Percentiles rank a stretch among this genome's conserved stretches.
phyloP scores from a whole-genome alignment of 2,329 filamentous ascomycete species.

The Eutypa lata region DNA sequence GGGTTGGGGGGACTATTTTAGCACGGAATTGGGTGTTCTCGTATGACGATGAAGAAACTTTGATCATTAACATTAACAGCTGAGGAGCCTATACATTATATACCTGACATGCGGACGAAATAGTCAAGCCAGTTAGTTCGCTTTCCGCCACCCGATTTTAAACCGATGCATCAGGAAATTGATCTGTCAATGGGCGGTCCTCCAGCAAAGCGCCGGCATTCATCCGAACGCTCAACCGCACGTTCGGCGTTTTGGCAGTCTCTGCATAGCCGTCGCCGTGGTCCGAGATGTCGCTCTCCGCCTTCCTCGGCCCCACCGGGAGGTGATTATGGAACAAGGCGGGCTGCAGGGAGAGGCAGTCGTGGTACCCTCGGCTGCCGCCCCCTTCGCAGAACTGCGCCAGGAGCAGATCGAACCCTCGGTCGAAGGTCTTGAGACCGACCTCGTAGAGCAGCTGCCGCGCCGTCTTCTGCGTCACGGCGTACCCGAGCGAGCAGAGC shows the following conservation, averaged over 20 bases:
- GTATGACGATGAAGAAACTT: too few species aligned
- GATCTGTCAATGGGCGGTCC: too few species aligned
- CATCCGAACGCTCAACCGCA: slow-evolving; percentile 36
- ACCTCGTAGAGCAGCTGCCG: slow-evolving; percentile 38
- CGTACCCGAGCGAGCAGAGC: slow-evolving; percentile 39
- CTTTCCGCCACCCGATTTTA: too few species aligned
- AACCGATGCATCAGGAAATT: too few species aligned
- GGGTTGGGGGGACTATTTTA: too few species aligned
- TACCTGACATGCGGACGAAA: too few species aligned
- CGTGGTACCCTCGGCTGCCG: slow-evolving; percentile 28
- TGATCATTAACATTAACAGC: too few species aligned
- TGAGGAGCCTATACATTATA: too few species aligned
- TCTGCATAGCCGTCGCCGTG: slow-evolving; percentile 26
- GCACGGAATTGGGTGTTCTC: too few species aligned
- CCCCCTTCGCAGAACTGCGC: slow-evolving; percentile 41
- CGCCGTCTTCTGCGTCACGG: slow-evolving; percentile 39
- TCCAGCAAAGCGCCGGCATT: slow-evolving; percentile 25
- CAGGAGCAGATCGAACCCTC: slow-evolving; percentile 40
- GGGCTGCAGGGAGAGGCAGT: slow-evolving; percentile 38
- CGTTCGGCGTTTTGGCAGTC: slow-evolving; percentile 27
- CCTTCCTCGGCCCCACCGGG: slow-evolving; percentile 28
- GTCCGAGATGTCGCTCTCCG: slow-evolving; percentile 31
- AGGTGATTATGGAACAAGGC: slow-evolving; percentile 43
- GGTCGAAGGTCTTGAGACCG: slow-evolving; percentile 35
- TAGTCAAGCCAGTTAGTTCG: too few species aligned